Evolutionary conservation across 441 rosid genomes (phyloP).

Genomic region (Gossypium gossypioides): DNA sequence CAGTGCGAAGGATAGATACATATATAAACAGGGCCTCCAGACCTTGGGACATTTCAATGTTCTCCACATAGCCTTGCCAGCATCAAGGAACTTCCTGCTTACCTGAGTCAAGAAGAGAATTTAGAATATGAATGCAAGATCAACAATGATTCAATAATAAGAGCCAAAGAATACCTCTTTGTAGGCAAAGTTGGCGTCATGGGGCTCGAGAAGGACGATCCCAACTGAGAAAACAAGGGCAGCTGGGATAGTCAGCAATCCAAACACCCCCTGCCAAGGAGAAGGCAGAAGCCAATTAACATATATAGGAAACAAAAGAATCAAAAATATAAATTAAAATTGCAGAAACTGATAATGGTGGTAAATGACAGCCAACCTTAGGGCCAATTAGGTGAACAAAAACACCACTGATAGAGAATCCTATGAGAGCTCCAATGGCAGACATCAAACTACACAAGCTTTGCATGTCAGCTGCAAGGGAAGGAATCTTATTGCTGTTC

Average conservation of each 20-base stretch:
- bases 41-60: conserved; percentile 67
- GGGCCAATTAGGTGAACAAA: conserved; percentile 84
- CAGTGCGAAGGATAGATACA: conserved; percentile 71
- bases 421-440: conserved; percentile 69
- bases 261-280: conserved; percentile 66
- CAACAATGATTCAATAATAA: conserved; percentile 1
- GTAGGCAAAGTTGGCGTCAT: conserved; percentile 40
- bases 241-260: conserved; percentile 65
- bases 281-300: conserved; percentile 5
- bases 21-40: conserved; percentile 88
- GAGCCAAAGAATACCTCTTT: conserved; percentile 38
- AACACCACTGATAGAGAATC: conserved; percentile 72
- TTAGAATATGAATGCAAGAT: conserved; percentile 3
- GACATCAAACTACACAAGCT: conserved; percentile 72
- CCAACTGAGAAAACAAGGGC: conserved; percentile 62
- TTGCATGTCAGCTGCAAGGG: conserved; percentile 94
- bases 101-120: conserved; percentile 39
- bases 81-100: conserved; percentile 51
- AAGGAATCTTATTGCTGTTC: conserved; percentile 64
- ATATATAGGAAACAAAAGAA: neutral
- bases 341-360: neutral
- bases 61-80: conserved; percentile 75
- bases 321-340: neutral
- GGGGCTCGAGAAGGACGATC: conserved; percentile 51
- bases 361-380: conserved; percentile 35